phyloP scores from a whole-genome alignment of 768 basidiomycete genomes.

The Scleroderma citrinum region DNA sequence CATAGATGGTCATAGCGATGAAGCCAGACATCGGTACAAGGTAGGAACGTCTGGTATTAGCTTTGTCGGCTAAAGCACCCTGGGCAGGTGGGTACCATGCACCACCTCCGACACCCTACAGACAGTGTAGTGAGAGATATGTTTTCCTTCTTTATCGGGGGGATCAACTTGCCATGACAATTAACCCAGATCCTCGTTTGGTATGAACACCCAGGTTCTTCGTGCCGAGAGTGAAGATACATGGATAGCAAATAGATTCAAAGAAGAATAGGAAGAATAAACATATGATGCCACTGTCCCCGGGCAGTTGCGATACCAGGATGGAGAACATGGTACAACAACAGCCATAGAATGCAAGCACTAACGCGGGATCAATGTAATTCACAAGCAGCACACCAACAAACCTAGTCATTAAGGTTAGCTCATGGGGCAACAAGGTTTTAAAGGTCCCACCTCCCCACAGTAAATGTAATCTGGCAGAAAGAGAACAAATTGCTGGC shows the following conservation, averaged over 20 bases:
- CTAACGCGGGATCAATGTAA: constrained; percentile 58
- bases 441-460: constrained; percentile 40
- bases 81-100: constrained; percentile 68
- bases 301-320: constrained; percentile 43
- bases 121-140: background rate
- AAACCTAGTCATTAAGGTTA: constrained; percentile 39
- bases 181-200: constrained; percentile 55
- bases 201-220: constrained; percentile 58
- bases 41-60: constrained; percentile 49
- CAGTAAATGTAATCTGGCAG: constrained; percentile 64
- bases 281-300: constrained; percentile 52
- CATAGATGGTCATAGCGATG: constrained; percentile 51
- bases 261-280: constrained; percentile 67
- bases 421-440: background rate
- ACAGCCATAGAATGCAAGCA: constrained; percentile 49
- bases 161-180: constrained; percentile 45
- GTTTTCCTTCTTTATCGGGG: background rate
- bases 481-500: constrained; percentile 67
- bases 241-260: constrained; percentile 71
- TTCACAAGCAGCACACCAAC: constrained; percentile 55
- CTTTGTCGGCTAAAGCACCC: constrained; percentile 45
- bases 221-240: constrained; percentile 61
- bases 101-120: constrained; percentile 53
- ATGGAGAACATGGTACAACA: constrained; percentile 48
- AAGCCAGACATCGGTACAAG: constrained; percentile 57